phyloP scores from a whole-genome alignment of 2,329 filamentous ascomycete genomes.

The Neurospora sp. region DNA sequence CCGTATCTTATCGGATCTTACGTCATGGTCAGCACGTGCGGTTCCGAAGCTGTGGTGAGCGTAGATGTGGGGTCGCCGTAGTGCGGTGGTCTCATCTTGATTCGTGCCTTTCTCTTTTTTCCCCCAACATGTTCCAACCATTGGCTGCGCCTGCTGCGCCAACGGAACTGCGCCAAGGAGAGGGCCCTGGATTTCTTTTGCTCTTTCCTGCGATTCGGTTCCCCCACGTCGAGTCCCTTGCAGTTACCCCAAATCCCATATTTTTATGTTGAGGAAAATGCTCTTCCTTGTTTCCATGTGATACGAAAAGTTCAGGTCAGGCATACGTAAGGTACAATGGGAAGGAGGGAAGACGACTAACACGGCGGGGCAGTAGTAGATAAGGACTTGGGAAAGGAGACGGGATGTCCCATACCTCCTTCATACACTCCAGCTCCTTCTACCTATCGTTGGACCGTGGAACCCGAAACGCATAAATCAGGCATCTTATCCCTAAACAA shows the following conservation, averaged over 20 bases:
- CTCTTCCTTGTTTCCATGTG: neutral
- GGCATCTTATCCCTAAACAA: neutral
- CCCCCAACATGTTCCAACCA: neutral
- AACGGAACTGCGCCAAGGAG: neutral
- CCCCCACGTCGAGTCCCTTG: neutral
- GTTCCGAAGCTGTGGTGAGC: neutral
- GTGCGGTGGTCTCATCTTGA: neutral
- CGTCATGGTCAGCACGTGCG: neutral
- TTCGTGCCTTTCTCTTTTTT: neutral
- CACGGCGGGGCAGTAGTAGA: neutral
- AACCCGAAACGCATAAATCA: neutral
- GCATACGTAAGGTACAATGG: neutral
- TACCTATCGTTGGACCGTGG: neutral
- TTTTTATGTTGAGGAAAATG: neutral
- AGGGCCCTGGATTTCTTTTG: neutral
- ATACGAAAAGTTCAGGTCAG: neutral
- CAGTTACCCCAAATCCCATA: neutral
- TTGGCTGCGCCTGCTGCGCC: neutral
- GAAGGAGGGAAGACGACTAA: neutral
- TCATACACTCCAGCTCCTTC: neutral
- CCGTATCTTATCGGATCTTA: neutral
- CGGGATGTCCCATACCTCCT: neutral
- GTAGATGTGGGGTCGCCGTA: neutral
- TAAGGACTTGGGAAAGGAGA: neutral
- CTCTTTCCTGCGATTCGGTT: neutral